Base-by-base conservation (phyloP, 2,329 filamentous ascomycete species). In the Diaporthe citrichinensis region DNA sequence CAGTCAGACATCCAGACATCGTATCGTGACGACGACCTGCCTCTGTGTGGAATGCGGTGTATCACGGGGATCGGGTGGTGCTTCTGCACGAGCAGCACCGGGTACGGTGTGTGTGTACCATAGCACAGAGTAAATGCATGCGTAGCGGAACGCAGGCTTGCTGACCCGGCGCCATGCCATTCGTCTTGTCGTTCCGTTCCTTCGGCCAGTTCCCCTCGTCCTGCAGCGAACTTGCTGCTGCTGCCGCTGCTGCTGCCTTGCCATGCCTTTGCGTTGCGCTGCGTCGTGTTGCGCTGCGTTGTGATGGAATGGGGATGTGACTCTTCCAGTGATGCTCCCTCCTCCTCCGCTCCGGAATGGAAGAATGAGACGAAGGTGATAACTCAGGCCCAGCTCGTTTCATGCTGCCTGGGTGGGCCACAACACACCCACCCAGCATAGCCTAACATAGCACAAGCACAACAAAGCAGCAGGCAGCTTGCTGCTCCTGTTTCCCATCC, bases 101-200 rank as follows among this genome's bases (percentile, higher is more conserved):
- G 9, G 51, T 53, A 23, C 6, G 23, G 46, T 51, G 23, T 10
- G 46, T 17, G 36, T 51, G 49, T 14, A 12, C 12, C 25, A 28
- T 28, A 28, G 51, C 31, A 28, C 23, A 25, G n/a, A 14, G 51
- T 28, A 55, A 7, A 17, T 23, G 53, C 53, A 17, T 62, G 59
- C 39, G 59, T 44, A 46, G 62, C 44, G 62, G 44, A 25, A 36
- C 62, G 10, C 20, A 51, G 61, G 44, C 62, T 68, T 68, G 44
- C 62, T 68, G 62, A 68, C 62, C 62, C 62, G 62, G 46, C 44
- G 44, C 31, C 62, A 53, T 68, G 65, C 23, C 46, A 68, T 68
- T 68, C 46, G 46, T 28, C 46, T 53, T 3, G 65, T 25, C 23
- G 17, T 68, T 68, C 46, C 65, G 65, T 39, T 53, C 65, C 65